A percentile compares a stretch with the other conserved stretches of the same genome.
phyloP scores from a whole-genome alignment of 2,329 filamentous ascomycete genomes.

The Sclerotinia spermophila region DNA sequence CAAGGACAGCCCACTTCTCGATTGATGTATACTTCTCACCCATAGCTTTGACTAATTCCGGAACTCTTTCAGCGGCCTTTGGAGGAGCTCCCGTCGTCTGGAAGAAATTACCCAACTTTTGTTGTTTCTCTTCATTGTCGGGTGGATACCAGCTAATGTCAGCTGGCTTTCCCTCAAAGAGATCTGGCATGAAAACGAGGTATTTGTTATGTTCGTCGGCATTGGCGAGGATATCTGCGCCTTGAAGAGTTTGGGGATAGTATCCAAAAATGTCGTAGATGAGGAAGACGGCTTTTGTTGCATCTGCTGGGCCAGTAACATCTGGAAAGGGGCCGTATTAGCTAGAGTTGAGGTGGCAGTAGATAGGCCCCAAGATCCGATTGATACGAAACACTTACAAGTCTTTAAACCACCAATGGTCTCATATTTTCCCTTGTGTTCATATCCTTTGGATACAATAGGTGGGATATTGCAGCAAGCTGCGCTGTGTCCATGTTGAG shows the following conservation, averaged over 20 bases:
- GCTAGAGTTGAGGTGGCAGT: neutral
- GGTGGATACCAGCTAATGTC: constrained; percentile 54
- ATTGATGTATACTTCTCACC: constrained; percentile 51
- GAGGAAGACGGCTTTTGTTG: constrained; percentile 56
- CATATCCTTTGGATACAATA: constrained; percentile 53
- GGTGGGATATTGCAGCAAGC: constrained; percentile 59
- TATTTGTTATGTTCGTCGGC: constrained; percentile 59
- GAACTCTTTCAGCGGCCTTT: constrained; percentile 46
- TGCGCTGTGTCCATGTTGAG: constrained; percentile 47
- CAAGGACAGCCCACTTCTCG: constrained; percentile 41
- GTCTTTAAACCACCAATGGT: constrained; percentile 54
- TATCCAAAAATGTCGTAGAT: constrained; percentile 66
- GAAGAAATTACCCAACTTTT: constrained; percentile 57
- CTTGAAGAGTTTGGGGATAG: constrained; percentile 67
- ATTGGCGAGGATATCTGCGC: constrained; percentile 61
- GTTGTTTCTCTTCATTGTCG: constrained; percentile 57
- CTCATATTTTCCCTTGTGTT: constrained; percentile 54
- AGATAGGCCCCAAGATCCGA: neutral
- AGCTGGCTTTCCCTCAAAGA: constrained; percentile 64
- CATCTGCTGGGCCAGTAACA: constrained; percentile 45
- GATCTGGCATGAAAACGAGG: constrained; percentile 87
- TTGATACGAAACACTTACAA: constrained; percentile 38
- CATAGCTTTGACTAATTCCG: constrained; percentile 47
- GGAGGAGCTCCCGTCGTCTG: constrained; percentile 32
- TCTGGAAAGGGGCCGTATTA: constrained; percentile 32